Evolutionary conservation across 495 filamentous ascomycete genomes (phyloP), one percentile per base, ranked within the genome.

Genomic region (Trichoderma parareesei): DNA sequence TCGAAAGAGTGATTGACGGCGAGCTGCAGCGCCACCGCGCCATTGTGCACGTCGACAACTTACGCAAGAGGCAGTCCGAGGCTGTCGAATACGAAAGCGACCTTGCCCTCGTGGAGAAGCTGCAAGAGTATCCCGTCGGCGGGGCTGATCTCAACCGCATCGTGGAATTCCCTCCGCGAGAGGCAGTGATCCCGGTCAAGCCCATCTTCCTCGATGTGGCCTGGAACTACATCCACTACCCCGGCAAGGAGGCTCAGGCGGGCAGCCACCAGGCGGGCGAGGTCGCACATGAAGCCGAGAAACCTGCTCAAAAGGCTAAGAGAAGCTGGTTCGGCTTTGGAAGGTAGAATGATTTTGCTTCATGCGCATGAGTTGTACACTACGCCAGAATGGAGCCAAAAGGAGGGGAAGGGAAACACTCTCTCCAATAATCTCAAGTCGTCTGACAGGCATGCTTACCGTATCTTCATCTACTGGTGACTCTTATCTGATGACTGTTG

Each of bases 201-300:
- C 95, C 94, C 16, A 74, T 99, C 16, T 98, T 97, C 81, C 83
- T 98, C 57, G 94, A 99, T 73, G 90, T 96, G 13, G 94, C 94
- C 16, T 98, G 91, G 89, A 99, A 98, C 73, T 99, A 96, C 72
- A 91, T 99, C 66, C 87, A 92, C 27, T 99, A 99, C 74, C 93
- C 94, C 2, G 90, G 88, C 4, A 81, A 82, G 38, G 63, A 70
- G 60, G 68, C 64, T n/a, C 67, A 70, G 65, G 35, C 18, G 55
- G 44, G 38, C 11, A n/a, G 10, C 8, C 71, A 71, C 18, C 69
- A 72, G 48, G 66, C 40, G 14, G 62, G 13, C 6, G 67, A 67
- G 8, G 69, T 72, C 53, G 71, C 65, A 4, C 70, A 73, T 48
- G 65, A 70, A 9, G 75, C 74, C 44, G 70, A 78, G 16, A 71